A percentile compares a stretch with the other conserved stretches of the same genome.
Evolutionary conservation across 164 flowering plant species (phyloP).

Genomic region (Liquidambar formosana): DNA sequence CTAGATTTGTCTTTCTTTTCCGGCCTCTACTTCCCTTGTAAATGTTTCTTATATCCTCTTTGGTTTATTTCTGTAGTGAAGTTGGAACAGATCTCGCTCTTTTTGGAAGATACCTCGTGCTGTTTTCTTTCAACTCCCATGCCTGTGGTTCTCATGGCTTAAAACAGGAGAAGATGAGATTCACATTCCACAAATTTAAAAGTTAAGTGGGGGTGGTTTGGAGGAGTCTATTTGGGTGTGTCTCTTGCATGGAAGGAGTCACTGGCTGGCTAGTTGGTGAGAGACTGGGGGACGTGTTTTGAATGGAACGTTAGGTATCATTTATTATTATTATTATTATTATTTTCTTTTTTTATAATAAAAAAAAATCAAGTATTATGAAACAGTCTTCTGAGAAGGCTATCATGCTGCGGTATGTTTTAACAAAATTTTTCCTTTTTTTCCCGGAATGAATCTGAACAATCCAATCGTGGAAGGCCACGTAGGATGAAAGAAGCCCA

Average conservation of each 20-base stretch:
- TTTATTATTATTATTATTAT: not conserved
- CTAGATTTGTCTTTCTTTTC: too few species aligned
- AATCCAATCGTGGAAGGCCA: too few species aligned
- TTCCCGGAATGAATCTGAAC: too few species aligned
- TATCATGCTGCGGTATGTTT: too few species aligned
- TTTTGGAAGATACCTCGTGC: not conserved
- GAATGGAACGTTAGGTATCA: constrained; percentile 15
- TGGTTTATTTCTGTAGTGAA: not conserved
- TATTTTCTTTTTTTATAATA: too few species aligned
- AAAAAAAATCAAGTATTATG: too few species aligned
- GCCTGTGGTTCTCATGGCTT: not conserved
- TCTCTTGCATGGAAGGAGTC: not conserved
- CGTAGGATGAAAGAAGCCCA: too few species aligned
- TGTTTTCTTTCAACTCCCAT: not conserved
- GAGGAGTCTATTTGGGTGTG: not conserved
- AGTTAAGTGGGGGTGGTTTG: too few species aligned
- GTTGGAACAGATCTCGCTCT: not conserved
- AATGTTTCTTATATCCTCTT: constrained; percentile 2
- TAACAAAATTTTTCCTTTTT: too few species aligned
- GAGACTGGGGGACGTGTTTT: not conserved
- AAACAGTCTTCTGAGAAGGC: too few species aligned
- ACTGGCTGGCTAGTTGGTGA: constrained; percentile 19
- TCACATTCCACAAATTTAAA: not conserved
- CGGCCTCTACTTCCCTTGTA: constrained; percentile 1
- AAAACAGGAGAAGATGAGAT: not conserved